These are phyloP conservation scores for Carex myosuroides DNA, from an alignment of 176 grass and related monocot species.

Conservation along the genomic window DNA sequence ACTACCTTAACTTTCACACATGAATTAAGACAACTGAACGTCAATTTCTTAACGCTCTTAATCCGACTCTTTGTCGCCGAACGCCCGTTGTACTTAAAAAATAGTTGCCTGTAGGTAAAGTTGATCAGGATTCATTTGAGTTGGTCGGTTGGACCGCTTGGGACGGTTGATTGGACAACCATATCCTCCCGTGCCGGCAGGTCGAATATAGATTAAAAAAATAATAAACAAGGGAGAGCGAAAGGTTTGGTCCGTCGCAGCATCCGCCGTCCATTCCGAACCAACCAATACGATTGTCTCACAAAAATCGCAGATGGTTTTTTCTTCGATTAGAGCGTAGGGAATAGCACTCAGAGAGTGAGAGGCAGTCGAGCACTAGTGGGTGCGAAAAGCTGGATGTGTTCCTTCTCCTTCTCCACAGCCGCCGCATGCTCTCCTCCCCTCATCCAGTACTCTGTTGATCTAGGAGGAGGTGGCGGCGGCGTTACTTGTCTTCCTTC, in stretches of 20 bases:
- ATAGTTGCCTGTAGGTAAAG: background rate
- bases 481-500: background rate
- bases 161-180: background rate
- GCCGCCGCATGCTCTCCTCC: background rate
- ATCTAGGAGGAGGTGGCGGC: background rate
- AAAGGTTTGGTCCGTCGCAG: background rate
- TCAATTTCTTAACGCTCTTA: no score
- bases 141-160: background rate
- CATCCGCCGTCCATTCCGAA: slow-evolving; percentile 8
- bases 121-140: background rate
- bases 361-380: background rate
- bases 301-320: background rate
- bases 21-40: no score
- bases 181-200: background rate
- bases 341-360: background rate
- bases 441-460: background rate
- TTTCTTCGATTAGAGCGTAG: background rate
- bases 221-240: background rate
- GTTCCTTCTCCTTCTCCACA: background rate
- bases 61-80: no score
- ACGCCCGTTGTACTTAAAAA: background rate
- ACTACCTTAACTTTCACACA: no score
- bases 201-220: background rate
- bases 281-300: background rate
- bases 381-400: slow-evolving; percentile 6